Evolutionary conservation across 2,329 filamentous ascomycete species (phyloP), one percentile per base, ranked within the genome.

Genomic region (Ceratocystis albifundus): DNA sequence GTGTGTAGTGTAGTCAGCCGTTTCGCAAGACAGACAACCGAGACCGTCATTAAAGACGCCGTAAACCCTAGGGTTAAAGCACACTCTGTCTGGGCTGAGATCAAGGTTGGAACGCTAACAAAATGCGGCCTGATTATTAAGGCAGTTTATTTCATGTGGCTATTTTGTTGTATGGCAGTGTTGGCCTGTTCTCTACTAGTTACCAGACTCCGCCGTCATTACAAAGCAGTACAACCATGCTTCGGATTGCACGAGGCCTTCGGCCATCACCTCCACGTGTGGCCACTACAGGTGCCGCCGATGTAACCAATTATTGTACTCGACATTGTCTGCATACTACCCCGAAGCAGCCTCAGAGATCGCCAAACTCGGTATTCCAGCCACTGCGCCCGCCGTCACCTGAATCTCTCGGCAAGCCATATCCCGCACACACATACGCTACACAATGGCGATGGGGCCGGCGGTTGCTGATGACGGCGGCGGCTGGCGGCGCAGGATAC

Each of bases 321-420:
- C 46, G 46, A n/a, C 46, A 15, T 22, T 22, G 15, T 22, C 17
- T 50, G 2, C 46, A 50, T 22, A n/a, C 17, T 4, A 7, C 46
- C 15, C 20, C 46, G 17, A 22, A n/a, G 17, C 17, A 22, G 4
- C 46, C 17, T 15, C 20, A n/a, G 7, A 22, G 10, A 7, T 22
- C 2, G 46, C 46, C 46, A n/a, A 22, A 22, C 17, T 50, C 46
- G 4, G 6, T 3, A 17, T 89, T 85, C 73, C 79, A 86, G 69
- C 83, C 86, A 15, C 82, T 91, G 71, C 81, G 83, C 0, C 92
- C 92, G 4, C 91, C 91, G 0, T 85, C 89, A 3, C 92, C 92
- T 4, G 82, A 82, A 68, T 88, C 89, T 46, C 82, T 97, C 36
- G 90, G 90, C 64, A 85, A 83, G 65, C 87, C 91, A 0, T 79